Base-by-base conservation (phyloP, 2,329 filamentous ascomycete species). In the Clonostachys sp. region DNA sequence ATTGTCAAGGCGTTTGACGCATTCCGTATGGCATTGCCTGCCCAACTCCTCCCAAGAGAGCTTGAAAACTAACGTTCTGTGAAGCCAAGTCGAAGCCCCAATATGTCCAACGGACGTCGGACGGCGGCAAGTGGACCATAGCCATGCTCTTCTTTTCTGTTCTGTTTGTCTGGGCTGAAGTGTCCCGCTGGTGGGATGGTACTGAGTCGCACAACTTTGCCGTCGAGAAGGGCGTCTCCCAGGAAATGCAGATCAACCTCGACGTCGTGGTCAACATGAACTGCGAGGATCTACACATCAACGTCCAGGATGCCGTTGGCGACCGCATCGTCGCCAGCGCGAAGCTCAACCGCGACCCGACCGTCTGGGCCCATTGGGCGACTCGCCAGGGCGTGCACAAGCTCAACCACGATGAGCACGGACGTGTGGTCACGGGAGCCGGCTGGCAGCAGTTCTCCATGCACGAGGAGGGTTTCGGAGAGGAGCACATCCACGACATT, bases 21-120 rank as follows among this genome's bases (percentile, higher is more conserved):
- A 55, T 99, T 99, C 67, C 92, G 91, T 96, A 81, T 63, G 88
- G 57, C 38, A 41, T 30, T 41, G 8, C 24, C 17, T 36, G 34
- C 3, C 41, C 44, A 44, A 24, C 40, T 14, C 9, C 35, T 20
- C 40, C 13, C 40, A 17, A 20, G 45, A 44, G 34, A 45, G 58
- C 52, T 41, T 14, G 20, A 48, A 46, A 35, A 44, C 35, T 17
- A 24, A 9, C 42, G 14, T 16, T 61, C 36, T 18, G 36, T 39
- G 14, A n/a, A 96, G 91, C 94, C 55, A 97, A 99, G 77, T 89
- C 92, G 46, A 97, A 97, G 73, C 83, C 91, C 14, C 90, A 92
- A 61, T 99, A 96, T 70, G 85, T 94, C 47, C 86, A 87, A 42
- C 82, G 85, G 54, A 95, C 90, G 34, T 80, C 87, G 36, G 87